These are phyloP conservation scores for Aspergillus persii DNA, from an alignment of 2,329 filamentous ascomycete genomes.

Conservation along the genomic window DNA sequence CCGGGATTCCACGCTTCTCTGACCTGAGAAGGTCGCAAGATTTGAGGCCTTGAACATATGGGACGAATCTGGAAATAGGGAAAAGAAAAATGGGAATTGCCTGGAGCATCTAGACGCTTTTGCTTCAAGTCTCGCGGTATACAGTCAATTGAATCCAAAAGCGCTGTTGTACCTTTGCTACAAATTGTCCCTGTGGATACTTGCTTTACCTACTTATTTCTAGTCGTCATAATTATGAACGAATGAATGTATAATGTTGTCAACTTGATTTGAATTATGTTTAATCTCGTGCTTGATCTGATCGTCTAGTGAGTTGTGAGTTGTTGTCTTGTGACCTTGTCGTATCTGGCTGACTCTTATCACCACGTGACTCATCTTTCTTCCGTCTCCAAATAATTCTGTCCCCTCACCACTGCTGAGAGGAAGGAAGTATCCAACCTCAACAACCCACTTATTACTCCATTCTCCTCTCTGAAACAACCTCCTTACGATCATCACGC, in stretches of 20 bases:
- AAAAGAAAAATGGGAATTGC: conserved; percentile 15
- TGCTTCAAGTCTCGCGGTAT: conserved; percentile 16
- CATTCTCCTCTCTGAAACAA: neutral
- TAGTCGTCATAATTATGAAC: neutral
- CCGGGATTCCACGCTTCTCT: conserved; percentile 18
- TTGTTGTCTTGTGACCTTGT: too few species aligned
- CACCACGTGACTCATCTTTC: neutral
- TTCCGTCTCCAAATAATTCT: neutral
- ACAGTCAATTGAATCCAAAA: conserved; percentile 19
- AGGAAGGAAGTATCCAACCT: too few species aligned
- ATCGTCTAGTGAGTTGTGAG: too few species aligned
- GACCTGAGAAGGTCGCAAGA: conserved; percentile 16
- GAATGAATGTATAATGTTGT: neutral
- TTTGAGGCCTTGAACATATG: conserved; percentile 24
- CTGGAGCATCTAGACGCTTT: conserved; percentile 17
- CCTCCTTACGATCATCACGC: neutral
- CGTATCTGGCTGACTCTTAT: neutral
- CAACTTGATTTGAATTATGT: too few species aligned
- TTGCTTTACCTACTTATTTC: neutral
- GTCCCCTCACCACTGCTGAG: neutral
- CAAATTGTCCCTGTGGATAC: neutral
- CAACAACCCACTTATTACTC: neutral
- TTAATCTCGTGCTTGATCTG: too few species aligned
- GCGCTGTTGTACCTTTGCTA: neutral
- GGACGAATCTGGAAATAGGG: conserved; percentile 19